Evolutionary conservation across 2,329 filamentous ascomycete species (phyloP), one percentile per base, ranked within the genome.

Genomic region (Amphichorda felina): DNA sequence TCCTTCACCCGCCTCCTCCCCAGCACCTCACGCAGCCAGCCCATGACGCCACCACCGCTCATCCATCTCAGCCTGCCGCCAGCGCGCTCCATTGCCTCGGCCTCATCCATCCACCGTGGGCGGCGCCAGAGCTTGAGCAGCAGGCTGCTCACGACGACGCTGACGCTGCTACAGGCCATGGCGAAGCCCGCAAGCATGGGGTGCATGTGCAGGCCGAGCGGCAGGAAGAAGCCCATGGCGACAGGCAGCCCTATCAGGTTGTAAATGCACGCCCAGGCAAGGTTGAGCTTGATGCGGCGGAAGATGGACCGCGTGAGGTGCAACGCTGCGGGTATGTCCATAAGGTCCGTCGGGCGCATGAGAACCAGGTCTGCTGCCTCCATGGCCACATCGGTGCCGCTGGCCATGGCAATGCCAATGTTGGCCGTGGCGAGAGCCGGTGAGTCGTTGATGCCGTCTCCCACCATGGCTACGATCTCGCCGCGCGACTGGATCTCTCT

Each of bases 371-470:
- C 87, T 0, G 91, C 91, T 1, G 91, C 91, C 61, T 96, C 91
- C 77, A 98, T 94, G 34, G 91, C 91, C 2, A 98, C 89, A 53
- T 96, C 91, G 1, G 91, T 96, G 38, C 91, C 91, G 7, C 80
- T 87, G 5, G 85, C 74, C 58, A 98, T 85, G 39, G 88, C 88
- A 45, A 98, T 94, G 43, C 91, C 91, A 19, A 96, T 78, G 46
- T 94, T 79, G 9, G 91, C 88, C 1, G 87, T 94, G 1, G 87
- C 91, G 9, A 98, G 75, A 1, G 91, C 91, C 0, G 91, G 91
- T 0, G 87, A 94, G 63, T 98, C 91, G 59, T 98, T 98, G 70
- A 98, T 95, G 29, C 91, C 91, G 56, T 98, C 91, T 35, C 91
- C 88, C 11, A 96, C 88, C 91, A 98, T 98, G 45, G 85, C 91